Evolutionary conservation across 805 yeast genomes (phyloP).

Genomic region (Candida maris): DNA sequence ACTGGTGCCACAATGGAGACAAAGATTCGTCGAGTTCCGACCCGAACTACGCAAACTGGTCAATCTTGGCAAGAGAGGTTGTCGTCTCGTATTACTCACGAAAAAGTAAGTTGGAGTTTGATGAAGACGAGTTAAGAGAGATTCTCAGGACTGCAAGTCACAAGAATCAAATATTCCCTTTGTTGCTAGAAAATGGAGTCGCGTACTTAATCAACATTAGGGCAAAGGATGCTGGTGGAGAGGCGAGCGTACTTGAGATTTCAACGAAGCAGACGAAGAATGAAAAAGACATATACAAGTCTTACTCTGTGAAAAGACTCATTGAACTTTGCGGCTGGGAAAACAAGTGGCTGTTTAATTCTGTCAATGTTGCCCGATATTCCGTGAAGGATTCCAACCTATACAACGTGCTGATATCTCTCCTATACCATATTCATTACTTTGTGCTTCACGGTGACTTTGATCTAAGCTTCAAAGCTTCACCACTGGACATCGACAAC

Average conservation of each 20-base stretch:
- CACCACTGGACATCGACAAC: conserved; percentile 19
- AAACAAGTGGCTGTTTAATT: conserved; percentile 21
- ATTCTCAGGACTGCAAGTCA: conserved; percentile 24
- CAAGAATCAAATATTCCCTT: conserved; percentile 30
- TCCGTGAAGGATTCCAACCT: conserved; percentile 17
- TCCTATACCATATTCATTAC: conserved; percentile 28
- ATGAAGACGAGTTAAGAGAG: conserved; percentile 27
- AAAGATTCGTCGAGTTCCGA: conserved; percentile 4
- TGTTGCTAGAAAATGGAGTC: conserved; percentile 28
- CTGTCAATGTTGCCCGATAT: conserved; percentile 22
- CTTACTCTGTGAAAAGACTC: conserved; percentile 25
- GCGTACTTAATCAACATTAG: conserved; percentile 28
- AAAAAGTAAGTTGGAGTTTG: conserved; percentile 28
- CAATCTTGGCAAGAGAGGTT: conserved; percentile 24
- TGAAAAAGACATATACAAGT: conserved; percentile 27
- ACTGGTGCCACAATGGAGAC: conserved; percentile 22
- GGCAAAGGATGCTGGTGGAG: conserved; percentile 13
- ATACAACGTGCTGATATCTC: conserved; percentile 25
- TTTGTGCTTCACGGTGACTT: conserved; percentile 22
- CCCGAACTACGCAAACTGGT: conserved; percentile 18
- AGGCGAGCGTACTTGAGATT: conserved; percentile 26
- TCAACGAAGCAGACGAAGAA: conserved; percentile 20
- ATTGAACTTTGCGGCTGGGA: conserved; percentile 32
- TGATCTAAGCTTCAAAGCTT: conserved; percentile 19
- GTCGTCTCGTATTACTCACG: conserved; percentile 25